Conservation (phyloP, 2,329 filamentous ascomycete species). For the Pseudocercospora pini-densiflorae region DNA sequence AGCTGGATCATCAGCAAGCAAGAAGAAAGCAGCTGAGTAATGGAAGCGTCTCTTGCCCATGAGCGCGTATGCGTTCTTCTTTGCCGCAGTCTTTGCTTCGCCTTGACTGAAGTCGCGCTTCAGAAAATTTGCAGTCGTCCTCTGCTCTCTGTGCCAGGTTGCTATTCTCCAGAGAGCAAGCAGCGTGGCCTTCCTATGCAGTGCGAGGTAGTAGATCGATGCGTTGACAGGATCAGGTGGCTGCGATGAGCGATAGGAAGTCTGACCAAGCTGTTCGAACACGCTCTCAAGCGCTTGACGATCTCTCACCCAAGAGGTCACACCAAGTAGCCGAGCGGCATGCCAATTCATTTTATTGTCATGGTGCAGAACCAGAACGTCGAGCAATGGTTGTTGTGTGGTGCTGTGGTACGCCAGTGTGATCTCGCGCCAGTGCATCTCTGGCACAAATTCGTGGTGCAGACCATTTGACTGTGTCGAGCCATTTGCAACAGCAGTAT, state of each 20-base stretch:
- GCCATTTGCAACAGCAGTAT: conserved; percentile 10
- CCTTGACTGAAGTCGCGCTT: conserved; percentile 89
- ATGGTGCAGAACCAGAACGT: conserved; percentile 71
- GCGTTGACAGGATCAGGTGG: conserved; percentile 90
- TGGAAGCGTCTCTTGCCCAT: conserved; percentile 90
- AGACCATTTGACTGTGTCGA: conserved; percentile 35
- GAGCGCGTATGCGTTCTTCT: conserved; percentile 96
- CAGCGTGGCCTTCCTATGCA: conserved; percentile 85
- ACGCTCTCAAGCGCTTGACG: conserved; percentile 75
- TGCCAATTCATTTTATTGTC: conserved; percentile 83
- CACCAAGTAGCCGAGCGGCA: conserved; percentile 80
- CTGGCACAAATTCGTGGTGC: conserved; percentile 25
- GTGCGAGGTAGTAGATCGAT: conserved; percentile 86
- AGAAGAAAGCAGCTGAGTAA: conserved; percentile 95
- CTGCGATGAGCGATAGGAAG: conserved; percentile 88
- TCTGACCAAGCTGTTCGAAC: conserved; percentile 88
- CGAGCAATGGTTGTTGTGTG: conserved; percentile 85
- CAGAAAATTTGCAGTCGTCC: conserved; percentile 75
- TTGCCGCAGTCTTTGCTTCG: conserved; percentile 83
- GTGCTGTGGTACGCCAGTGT: conserved; percentile 72
- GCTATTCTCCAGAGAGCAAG: conserved; percentile 96
- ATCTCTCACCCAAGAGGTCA: conserved; percentile 95
- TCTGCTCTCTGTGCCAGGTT: conserved; percentile 84
- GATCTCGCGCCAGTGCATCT: conserved; percentile 73
- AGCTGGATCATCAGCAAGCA: conserved; percentile 81